Evolutionary conservation across 306 rosid genomes (phyloP).

Genomic region (Clitoria ternatea): DNA sequence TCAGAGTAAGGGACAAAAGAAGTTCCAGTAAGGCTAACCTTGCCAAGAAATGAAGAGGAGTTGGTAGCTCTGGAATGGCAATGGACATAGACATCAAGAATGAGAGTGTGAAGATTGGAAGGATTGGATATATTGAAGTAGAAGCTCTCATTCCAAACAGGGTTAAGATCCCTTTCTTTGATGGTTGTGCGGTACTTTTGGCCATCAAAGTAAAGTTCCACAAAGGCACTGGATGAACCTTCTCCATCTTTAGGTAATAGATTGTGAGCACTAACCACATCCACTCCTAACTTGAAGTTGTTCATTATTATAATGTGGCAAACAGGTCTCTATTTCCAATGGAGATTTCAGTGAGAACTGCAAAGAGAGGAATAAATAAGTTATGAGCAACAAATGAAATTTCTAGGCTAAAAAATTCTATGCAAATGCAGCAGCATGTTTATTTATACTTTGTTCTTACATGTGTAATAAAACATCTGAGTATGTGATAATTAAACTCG

Average conservation of each 20-base stretch:
- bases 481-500: background rate
- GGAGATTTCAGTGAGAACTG: slow-evolving; percentile 4
- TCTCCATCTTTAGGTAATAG: slow-evolving; percentile 79
- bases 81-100: slow-evolving; percentile 65
- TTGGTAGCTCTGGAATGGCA: slow-evolving; percentile 45
- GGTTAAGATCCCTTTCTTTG: slow-evolving; percentile 74
- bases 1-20: slow-evolving; percentile 78
- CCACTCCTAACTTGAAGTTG: slow-evolving; percentile 80
- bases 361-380: slow-evolving; percentile 9
- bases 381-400: slow-evolving; percentile 9
- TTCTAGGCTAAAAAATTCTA: too few species aligned
- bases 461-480: background rate
- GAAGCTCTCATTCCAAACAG: slow-evolving; percentile 84
- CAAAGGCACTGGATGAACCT: slow-evolving; percentile 75
- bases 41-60: slow-evolving; percentile 68
- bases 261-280: slow-evolving; percentile 77
- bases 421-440: too few species aligned
- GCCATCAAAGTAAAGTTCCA: slow-evolving; percentile 75
- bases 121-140: slow-evolving; percentile 84
- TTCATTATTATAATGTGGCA: slow-evolving; percentile 32
- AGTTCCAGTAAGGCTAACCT: slow-evolving; percentile 61
- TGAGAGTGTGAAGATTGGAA: slow-evolving; percentile 57
- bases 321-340: slow-evolving; percentile 7
- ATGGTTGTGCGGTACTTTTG: slow-evolving; percentile 67
- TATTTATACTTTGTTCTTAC: background rate